Evolutionary conservation across 176 grass and related monocot genomes (phyloP), one percentile per base, ranked within the genome.

Genomic region (Paspalum notatum): DNA sequence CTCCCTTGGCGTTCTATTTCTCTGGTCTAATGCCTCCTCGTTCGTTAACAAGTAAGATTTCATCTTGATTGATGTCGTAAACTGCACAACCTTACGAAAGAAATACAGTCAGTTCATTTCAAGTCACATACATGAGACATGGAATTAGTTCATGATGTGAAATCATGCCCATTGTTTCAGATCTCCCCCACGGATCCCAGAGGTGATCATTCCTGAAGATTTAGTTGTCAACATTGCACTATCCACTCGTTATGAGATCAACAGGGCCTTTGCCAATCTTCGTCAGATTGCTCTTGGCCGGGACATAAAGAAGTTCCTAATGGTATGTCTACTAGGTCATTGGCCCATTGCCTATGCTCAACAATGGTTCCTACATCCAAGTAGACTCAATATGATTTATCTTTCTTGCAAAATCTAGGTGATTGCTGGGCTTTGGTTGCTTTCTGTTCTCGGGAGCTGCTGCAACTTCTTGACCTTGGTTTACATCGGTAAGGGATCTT

Each of bases 401-500:
- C 12, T 8, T 38, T 20, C 17, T 52, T 51, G 40, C 3, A 85
- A 66, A 55, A 38, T 66, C 3, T 87, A 99, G 96, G 88, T 91
- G 61, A 95, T 99, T 76, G 90, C 78, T 85, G 89, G 92, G 40
- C 73, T 99, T 81, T 99, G 93, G 92, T 50, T 99, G 27, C 92
- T 99, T 53, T 95, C 96, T 45, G 77, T 91, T 42, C 25, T 99
- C 7, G 96, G 96, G 25, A 91, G 81, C 43, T 93, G 56, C 66
- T 87, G 89, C 84, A 95, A 84, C 88, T 95, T 99, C 84, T 90
- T 99, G 96, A 93, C 96, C 51, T 84, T 99, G 82, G 41, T 95
- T 76, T 99, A 95, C 72, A 79, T 93, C 68, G 75, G 96, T 99
- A 95, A 93, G 81, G 18, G 52, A 82, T 70, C 22, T 22, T 49